Base-by-base conservation (phyloP, 2,329 filamentous ascomycete species). In the Hortaea sp. region DNA sequence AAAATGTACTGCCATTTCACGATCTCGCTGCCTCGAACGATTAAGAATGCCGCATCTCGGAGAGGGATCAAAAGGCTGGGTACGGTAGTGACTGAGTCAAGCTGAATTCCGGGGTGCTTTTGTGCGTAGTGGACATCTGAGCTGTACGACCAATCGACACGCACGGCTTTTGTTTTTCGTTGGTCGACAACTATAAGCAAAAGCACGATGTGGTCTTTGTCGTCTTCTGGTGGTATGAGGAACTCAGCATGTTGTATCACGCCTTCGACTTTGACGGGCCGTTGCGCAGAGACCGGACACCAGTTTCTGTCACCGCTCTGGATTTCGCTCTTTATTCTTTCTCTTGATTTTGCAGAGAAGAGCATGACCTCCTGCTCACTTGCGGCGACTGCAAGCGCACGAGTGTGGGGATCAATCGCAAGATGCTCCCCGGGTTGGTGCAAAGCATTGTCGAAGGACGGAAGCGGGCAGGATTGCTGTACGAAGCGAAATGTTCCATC, bases 231-330 rank as follows among this genome's bases (percentile, higher is more conserved):
- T 6, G 88, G 85, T 49, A 84, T 79, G 2, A 98, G 72, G 53
- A 97, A 98, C 20, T 88, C 84, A 73, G 95, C 82, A 55, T 87
- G 85, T 56, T 90, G 74, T 46, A 97, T 86, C n/a, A 82, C 73
- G 1, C 86, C 88, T 6, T 81, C 76, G 6, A 88, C 70, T 7
- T 58, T 46, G 29, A 67, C 49, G 2, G 59, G 56, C 35, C 66
- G 57, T 65, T 78, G 74, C 50, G 72, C 66, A 43, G 72, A 72
- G 47, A 94, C 75, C 1, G 84, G 84, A 7, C 56, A 71, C 64
- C 48, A 85, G 63, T 51, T 67, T 58, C n/a, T 68, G 64, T 30
- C 61, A 59, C 34, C 58, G 53, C 54, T 41, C 35, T 60, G 58
- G 73, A 83, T 60, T 68, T 79, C 56, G 56, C 62, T 54, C 64